Evolutionary conservation across 2,329 filamentous ascomycete species (phyloP).

Genomic region (Botrytis cinerea): DNA sequence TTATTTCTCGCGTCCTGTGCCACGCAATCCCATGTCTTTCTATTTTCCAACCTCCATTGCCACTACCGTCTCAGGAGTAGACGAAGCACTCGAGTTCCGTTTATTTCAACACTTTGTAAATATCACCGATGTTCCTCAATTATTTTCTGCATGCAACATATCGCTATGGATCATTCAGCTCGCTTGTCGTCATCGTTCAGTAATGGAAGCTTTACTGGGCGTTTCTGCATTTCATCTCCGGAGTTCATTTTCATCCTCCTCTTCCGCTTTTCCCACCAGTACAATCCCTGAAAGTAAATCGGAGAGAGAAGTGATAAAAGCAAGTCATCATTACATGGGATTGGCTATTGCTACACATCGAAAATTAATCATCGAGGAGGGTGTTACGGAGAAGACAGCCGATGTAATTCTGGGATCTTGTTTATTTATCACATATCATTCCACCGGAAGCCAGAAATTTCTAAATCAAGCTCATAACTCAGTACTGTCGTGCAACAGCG

Average conservation of each 20-base stretch:
- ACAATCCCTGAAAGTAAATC: neutral
- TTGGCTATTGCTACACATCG: slow-evolving; percentile 5
- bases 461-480: neutral
- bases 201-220: slow-evolving; percentile 13
- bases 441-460: neutral
- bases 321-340: slow-evolving; percentile 12
- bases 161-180: neutral
- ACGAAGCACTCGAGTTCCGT: neutral
- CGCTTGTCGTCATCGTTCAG: neutral
- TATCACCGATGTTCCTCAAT: neutral
- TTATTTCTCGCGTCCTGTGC: neutral
- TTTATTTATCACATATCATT: slow-evolving; percentile 13
- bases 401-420: slow-evolving; percentile 7
- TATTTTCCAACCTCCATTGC: neutral
- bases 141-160: neutral
- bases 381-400: slow-evolving; percentile 4
- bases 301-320: slow-evolving; percentile 1
- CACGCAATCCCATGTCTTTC: neutral
- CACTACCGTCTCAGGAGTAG: neutral
- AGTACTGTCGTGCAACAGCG: too few relatives aligned
- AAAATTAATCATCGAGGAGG: neutral
- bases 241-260: slow-evolving; percentile 5
- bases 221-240: slow-evolving; percentile 13
- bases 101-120: slow-evolving; percentile 17
- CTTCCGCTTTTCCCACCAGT: neutral